Evolutionary conservation across 805 yeast species (phyloP).

Genomic region (Maudiozyma turicensis): DNA sequence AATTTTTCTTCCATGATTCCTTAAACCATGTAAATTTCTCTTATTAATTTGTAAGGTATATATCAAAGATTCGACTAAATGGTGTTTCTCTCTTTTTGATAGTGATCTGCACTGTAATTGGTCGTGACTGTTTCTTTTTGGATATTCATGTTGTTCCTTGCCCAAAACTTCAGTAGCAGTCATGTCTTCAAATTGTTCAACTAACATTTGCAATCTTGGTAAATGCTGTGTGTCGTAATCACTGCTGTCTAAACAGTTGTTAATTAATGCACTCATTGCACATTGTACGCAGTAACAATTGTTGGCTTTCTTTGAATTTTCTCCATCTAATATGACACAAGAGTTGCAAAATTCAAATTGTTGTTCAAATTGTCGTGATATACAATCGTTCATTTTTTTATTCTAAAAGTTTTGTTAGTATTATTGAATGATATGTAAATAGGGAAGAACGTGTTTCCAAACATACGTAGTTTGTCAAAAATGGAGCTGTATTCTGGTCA

Average conservation of each 20-base stretch:
- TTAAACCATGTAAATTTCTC: background rate
- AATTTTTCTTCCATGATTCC: background rate
- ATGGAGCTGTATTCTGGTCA: no score
- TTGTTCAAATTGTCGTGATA: constrained; percentile 5
- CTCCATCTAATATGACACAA: constrained; percentile 10
- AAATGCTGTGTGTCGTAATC: background rate
- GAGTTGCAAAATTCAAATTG: constrained; percentile 10
- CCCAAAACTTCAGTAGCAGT: background rate
- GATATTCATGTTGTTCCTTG: background rate
- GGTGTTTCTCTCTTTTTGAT: background rate
- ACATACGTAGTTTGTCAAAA: no score
- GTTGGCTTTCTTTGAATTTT: constrained; percentile 7
- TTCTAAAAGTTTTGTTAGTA: constrained; percentile 1
- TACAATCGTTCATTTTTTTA: constrained; percentile 6
- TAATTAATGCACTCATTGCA: constrained; percentile 6
- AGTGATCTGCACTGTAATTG: background rate
- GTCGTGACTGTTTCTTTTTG: background rate
- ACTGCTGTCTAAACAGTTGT: constrained; percentile 6
- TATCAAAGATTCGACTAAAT: background rate
- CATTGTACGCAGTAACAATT: constrained; percentile 19
- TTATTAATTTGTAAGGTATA: background rate
- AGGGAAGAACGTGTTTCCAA: background rate
- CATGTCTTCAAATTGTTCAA: background rate
- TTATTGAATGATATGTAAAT: background rate
- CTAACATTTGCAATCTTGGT: background rate